phyloP scores from a whole-genome alignment of 176 grass and related monocot genomes.

The Guadua angustifolia region DNA sequence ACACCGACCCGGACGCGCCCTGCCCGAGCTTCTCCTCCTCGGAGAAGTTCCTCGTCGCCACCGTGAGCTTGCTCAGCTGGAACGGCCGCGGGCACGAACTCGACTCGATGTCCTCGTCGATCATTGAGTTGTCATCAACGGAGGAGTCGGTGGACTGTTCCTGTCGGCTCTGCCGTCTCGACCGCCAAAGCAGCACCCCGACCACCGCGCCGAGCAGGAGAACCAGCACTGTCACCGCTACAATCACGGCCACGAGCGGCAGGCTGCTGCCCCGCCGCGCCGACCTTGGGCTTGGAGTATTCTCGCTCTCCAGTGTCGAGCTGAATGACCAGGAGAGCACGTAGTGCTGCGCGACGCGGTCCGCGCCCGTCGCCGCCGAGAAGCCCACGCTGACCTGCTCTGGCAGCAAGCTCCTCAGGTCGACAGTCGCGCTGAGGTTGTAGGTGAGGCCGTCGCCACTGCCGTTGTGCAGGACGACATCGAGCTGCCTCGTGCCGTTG shows the following conservation, averaged over 20 bases:
- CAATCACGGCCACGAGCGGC: neutral
- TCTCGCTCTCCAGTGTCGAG: neutral
- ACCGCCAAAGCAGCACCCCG: too few species aligned
- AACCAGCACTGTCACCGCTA: neutral
- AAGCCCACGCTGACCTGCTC: slow-evolving; percentile 17
- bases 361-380: neutral
- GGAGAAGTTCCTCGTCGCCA: too few species aligned
- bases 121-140: too few species aligned
- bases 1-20: slow-evolving; percentile 72
- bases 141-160: too few species aligned
- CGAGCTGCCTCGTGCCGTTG: neutral
- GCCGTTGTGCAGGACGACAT: neutral
- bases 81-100: too few species aligned
- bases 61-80: too few species aligned
- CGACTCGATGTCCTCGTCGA: too few species aligned
- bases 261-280: neutral
- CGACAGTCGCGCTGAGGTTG: neutral
- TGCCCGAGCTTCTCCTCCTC: slow-evolving; percentile 58
- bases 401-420: neutral
- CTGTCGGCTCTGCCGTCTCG: too few species aligned
- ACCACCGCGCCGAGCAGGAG: neutral
- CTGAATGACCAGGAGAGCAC: neutral
- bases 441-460: neutral
- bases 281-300: neutral
- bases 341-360: neutral